These are phyloP conservation scores for Lizonia empirigonia DNA, from an alignment of 2,329 filamentous ascomycete genomes.

Conservation along the genomic window DNA sequence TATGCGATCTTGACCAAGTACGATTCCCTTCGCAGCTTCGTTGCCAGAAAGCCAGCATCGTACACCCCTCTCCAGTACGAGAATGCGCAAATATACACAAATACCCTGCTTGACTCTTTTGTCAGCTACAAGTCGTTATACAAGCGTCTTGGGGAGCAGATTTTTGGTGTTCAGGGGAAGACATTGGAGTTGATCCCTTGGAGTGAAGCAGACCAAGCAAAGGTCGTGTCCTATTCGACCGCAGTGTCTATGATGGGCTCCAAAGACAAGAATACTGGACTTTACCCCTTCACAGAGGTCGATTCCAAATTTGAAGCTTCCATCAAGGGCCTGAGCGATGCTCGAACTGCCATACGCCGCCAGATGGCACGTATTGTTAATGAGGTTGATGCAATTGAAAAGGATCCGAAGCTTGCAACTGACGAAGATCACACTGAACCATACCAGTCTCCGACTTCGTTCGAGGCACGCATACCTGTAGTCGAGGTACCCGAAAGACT, in stretches of 20 bases:
- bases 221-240: no score
- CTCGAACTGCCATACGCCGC: neutral
- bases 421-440: conserved; percentile 1
- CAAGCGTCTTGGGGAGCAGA: conserved; percentile 7
- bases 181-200: no score
- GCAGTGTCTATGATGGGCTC: no score
- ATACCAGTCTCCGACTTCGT: neutral
- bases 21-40: conserved; percentile 11
- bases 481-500: neutral
- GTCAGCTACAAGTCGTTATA: conserved; percentile 20
- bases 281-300: no score
- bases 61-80: conserved; percentile 16
- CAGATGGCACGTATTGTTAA: conserved; percentile 7
- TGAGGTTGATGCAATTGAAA: conserved; percentile 4
- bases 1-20: conserved; percentile 20
- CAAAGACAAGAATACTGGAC: no score
- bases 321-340: conserved; percentile 6
- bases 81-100: conserved; percentile 14
- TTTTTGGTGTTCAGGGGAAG: no score
- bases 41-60: neutral
- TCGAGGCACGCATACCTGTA: neutral
- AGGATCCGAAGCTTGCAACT: neutral
- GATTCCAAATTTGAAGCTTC: conserved; percentile 5
- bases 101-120: conserved; percentile 14
- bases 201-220: no score